These are phyloP conservation scores for Apiospora saccharicola DNA, from an alignment of 2,329 filamentous ascomycete species.

Conservation along the genomic window DNA sequence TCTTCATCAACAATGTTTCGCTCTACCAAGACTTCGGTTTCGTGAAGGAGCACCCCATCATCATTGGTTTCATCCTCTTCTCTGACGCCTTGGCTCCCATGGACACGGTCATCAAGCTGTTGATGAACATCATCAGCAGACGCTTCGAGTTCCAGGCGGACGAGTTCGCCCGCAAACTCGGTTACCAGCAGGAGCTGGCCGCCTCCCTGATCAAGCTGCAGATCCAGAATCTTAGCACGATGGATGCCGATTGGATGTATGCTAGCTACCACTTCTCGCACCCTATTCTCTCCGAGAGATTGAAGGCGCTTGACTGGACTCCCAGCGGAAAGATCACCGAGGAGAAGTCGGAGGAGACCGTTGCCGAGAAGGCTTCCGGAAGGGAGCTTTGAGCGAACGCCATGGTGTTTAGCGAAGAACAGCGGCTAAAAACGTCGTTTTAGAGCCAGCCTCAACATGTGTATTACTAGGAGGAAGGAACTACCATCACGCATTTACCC, in stretches of 20 bases:
- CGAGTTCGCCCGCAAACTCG: slow-evolving; percentile 83
- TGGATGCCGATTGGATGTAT: slow-evolving; percentile 99
- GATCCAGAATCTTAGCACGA: slow-evolving; percentile 96
- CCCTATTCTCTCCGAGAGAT: slow-evolving; percentile 90
- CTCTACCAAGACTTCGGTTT: slow-evolving; percentile 95
- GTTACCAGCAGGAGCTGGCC: slow-evolving; percentile 84
- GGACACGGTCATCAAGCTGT: slow-evolving; percentile 91
- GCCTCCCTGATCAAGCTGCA: slow-evolving; percentile 94
- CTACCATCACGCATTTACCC: neutral
- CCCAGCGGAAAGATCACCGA: slow-evolving; percentile 64
- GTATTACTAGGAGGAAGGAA: neutral
- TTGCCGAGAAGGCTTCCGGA: slow-evolving; percentile 74
- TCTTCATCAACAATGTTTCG: slow-evolving; percentile 95
- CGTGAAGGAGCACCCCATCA: slow-evolving; percentile 81
- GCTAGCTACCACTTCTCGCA: slow-evolving; percentile 99
- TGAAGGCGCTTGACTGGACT: slow-evolving; percentile 90
- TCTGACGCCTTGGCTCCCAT: slow-evolving; percentile 95
- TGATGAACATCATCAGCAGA: slow-evolving; percentile 95
- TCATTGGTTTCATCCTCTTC: slow-evolving; percentile 97
- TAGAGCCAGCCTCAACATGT: neutral
- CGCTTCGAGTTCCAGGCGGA: slow-evolving; percentile 97
- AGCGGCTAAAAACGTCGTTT: neutral
- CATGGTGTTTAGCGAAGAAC: neutral
- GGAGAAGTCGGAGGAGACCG: slow-evolving; percentile 53
- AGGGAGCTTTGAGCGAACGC: slow-evolving; percentile 59